Evolutionary conservation across 108 stramenopile species (phyloP).

Genomic region (Cyclotella kingstonii): DNA sequence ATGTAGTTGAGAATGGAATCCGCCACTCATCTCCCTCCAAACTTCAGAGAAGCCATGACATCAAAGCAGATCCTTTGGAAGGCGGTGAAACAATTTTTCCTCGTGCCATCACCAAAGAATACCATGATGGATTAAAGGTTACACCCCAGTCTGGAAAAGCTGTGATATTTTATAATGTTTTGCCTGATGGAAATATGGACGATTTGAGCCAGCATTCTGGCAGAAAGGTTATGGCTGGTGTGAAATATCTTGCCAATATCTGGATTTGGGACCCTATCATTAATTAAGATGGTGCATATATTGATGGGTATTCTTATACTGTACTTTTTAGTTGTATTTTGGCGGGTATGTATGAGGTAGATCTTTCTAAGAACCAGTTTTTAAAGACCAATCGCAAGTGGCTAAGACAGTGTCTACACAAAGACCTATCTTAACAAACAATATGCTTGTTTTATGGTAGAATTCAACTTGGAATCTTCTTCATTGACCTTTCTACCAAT

Average conservation of each 20-base stretch:
- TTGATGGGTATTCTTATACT: too few species aligned
- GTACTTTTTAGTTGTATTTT: too few species aligned
- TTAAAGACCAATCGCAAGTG: too few species aligned
- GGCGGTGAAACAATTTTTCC: conserved; percentile 90
- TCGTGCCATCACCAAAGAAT: conserved; percentile 63
- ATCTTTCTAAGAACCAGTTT: too few species aligned
- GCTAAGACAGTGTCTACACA: too few species aligned
- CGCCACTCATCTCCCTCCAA: conserved; percentile 6
- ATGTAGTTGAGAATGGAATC: conserved; percentile 35
- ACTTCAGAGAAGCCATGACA: not conserved
- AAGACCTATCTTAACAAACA: too few species aligned
- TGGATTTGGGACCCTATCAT: conserved; percentile 80
- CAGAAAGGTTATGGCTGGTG: conserved; percentile 62
- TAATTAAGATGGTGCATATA: conserved; percentile 18
- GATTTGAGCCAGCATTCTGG: conserved; percentile 85
- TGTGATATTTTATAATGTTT: conserved; percentile 84
- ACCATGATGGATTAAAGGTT: conserved; percentile 77
- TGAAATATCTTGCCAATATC: conserved; percentile 82
- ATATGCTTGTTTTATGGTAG: too few species aligned
- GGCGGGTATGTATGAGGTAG: too few species aligned
- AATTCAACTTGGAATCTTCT: too few species aligned
- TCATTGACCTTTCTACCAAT: too few species aligned
- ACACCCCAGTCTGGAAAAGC: conserved; percentile 74
- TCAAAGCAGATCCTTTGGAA: conserved; percentile 36
- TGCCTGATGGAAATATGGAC: conserved; percentile 93